A percentile compares a stretch with the other conserved stretches of the same genome.
phyloP scores from a whole-genome alignment of 2,329 filamentous ascomycete species.

The Botryotinia globosa region DNA sequence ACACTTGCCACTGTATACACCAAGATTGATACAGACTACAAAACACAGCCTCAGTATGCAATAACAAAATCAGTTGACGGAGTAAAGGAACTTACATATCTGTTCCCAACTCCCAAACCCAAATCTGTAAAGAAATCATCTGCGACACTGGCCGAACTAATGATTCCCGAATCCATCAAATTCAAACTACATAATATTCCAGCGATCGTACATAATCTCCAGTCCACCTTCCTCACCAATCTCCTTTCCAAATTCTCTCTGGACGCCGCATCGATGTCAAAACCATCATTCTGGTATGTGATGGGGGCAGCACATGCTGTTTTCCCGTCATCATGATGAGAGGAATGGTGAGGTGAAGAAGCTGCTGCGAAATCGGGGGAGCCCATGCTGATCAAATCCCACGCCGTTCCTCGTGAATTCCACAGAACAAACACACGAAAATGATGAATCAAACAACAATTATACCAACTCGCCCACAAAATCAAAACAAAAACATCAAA shows the following conservation, averaged over 20 bases:
- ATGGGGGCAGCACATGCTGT: neutral
- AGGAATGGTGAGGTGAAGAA: neutral
- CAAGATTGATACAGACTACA: conserved; percentile 62
- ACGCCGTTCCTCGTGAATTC: neutral
- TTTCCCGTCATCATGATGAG: neutral
- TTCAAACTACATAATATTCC: conserved; percentile 69
- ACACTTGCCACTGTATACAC: conserved; percentile 70
- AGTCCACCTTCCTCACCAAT: conserved; percentile 61
- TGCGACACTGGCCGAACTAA: conserved; percentile 67
- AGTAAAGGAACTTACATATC: conserved; percentile 46
- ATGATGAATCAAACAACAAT: neutral
- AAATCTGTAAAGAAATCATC: conserved; percentile 49
- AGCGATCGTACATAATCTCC: conserved; percentile 67
- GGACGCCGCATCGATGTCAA: neutral
- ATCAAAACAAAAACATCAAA: no score
- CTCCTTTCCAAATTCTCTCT: conserved; percentile 39
- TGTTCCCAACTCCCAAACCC: conserved; percentile 57
- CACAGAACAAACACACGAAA: neutral
- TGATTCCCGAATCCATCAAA: conserved; percentile 66
- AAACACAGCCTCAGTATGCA: neutral
- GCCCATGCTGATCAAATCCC: neutral
- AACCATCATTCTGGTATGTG: neutral
- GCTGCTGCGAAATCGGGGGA: conserved; percentile 10
- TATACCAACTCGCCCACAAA: neutral
- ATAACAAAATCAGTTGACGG: neutral